phyloP scores from a whole-genome alignment of 768 basidiomycete species.

The Tricholoma hemisulphureum region DNA sequence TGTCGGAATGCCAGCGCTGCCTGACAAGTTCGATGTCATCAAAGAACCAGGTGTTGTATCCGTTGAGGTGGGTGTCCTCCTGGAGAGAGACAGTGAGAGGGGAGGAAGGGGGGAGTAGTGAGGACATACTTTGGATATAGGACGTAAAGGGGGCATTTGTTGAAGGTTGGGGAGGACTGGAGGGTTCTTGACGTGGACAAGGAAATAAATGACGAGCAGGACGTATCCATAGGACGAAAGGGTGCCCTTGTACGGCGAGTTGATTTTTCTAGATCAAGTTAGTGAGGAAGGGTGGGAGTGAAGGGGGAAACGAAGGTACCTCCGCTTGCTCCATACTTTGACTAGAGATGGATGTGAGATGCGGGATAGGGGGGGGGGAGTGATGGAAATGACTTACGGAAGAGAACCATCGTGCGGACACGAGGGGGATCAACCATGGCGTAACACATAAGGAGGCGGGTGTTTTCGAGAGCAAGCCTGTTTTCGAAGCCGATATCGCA shows the following conservation, averaged over 20 bases:
- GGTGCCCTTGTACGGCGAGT: conserved; percentile 96
- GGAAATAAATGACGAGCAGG: conserved; percentile 95
- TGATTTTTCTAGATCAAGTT: conserved; percentile 74
- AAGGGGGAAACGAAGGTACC: conserved; percentile 44
- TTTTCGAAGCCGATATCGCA: conserved; percentile 99
- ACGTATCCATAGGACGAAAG: conserved; percentile 97
- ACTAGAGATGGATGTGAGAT: conserved; percentile 46
- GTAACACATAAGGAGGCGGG: conserved; percentile 92
- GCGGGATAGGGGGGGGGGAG: conserved; percentile 4
- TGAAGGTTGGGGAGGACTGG: conserved; percentile 95
- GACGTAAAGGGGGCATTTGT: conserved; percentile 88
- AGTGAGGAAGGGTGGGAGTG: conserved; percentile 5
- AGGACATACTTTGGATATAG: conserved; percentile 68
- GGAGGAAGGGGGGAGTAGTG: conserved; percentile 6
- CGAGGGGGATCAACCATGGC: conserved; percentile 95
- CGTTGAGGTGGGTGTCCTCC: conserved; percentile 81
- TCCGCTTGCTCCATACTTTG: conserved; percentile 98
- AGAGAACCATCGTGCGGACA: conserved; percentile 90
- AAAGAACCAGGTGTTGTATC: conserved; percentile 93
- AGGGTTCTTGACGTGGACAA: conserved; percentile 96
- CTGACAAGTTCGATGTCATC: conserved; percentile 93
- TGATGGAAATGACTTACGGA: no score
- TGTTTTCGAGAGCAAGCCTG: conserved; percentile 94
- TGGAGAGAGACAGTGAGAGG: conserved; percentile 27
- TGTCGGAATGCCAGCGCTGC: conserved; percentile 92